These are phyloP conservation scores for Ettlia oleoabundans DNA, from an alignment of 139 green algal species.

Conservation along the genomic window DNA sequence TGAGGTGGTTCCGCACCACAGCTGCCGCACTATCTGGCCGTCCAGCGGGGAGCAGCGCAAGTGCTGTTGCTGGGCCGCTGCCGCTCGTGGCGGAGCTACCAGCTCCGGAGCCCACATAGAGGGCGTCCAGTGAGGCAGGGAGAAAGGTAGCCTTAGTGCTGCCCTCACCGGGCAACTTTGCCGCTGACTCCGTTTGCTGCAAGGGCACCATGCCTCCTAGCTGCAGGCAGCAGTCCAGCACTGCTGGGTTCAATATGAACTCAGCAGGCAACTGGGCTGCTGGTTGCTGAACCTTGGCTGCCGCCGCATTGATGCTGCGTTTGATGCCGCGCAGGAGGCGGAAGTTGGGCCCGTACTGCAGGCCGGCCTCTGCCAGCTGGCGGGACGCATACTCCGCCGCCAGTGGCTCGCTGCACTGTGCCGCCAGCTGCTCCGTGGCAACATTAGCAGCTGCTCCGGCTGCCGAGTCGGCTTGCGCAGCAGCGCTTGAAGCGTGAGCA, in stretches of 20 bases:
- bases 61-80: background rate
- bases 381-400: background rate
- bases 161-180: background rate
- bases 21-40: background rate
- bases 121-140: constrained; percentile 26
- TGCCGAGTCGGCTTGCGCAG: background rate
- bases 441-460: background rate
- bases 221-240: constrained; percentile 57
- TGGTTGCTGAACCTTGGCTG: background rate
- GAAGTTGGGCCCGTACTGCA: background rate
- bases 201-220: constrained; percentile 39
- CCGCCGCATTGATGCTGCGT: background rate
- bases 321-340: background rate
- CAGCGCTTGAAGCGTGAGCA: background rate
- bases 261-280: constrained; percentile 14
- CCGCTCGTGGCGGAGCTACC: no score
- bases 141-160: constrained; percentile 8
- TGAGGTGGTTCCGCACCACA: constrained; percentile 31
- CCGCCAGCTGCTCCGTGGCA: background rate
- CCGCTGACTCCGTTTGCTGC: background rate
- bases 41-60: background rate
- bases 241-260: constrained; percentile 49
- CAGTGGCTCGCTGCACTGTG: background rate
- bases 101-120: constrained; percentile 11
- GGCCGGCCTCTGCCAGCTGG: background rate